These are phyloP conservation scores for Coprinopsis marcescibilis DNA, from an alignment of 768 basidiomycete genomes.

Conservation along the genomic window DNA sequence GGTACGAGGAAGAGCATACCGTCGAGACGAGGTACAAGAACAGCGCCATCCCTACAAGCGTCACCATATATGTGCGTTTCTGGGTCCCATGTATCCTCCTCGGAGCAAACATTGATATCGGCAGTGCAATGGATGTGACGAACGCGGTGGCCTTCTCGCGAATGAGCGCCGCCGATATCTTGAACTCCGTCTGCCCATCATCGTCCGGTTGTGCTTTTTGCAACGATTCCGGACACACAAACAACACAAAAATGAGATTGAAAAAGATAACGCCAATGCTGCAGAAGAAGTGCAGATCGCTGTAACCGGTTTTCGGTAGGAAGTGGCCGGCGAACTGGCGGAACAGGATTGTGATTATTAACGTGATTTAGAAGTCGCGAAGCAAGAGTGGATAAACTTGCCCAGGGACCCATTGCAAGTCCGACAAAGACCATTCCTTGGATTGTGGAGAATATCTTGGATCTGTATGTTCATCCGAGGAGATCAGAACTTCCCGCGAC, in stretches of 20 bases:
- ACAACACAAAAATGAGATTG: slow-evolving; percentile 34
- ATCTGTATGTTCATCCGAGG: slow-evolving; percentile 21
- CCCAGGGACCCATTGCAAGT: slow-evolving; percentile 71
- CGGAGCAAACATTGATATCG: slow-evolving; percentile 68
- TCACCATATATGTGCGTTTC: slow-evolving; percentile 69
- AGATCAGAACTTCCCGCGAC: background rate
- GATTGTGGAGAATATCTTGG: slow-evolving; percentile 55
- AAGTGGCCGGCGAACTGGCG: slow-evolving; percentile 44
- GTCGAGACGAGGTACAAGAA: slow-evolving; percentile 62
- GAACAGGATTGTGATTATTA: background rate
- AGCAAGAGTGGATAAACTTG: slow-evolving; percentile 41
- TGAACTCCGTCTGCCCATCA: slow-evolving; percentile 19
- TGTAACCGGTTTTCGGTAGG: slow-evolving; percentile 50
- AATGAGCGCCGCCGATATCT: slow-evolving; percentile 25
- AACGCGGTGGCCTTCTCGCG: slow-evolving; percentile 24
- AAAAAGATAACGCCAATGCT: slow-evolving; percentile 33
- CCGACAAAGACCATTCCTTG: slow-evolving; percentile 76
- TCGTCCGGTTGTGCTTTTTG: slow-evolving; percentile 14
- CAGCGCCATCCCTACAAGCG: slow-evolving; percentile 55
- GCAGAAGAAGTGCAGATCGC: slow-evolving; percentile 42
- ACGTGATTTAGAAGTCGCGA: background rate
- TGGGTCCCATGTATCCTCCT: slow-evolving; percentile 34
- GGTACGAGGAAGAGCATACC: slow-evolving; percentile 33
- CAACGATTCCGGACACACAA: slow-evolving; percentile 53
- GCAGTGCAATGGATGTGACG: slow-evolving; percentile 46